Evolutionary conservation across 768 basidiomycete species (phyloP).

Genomic region (Russula olivacea): DNA sequence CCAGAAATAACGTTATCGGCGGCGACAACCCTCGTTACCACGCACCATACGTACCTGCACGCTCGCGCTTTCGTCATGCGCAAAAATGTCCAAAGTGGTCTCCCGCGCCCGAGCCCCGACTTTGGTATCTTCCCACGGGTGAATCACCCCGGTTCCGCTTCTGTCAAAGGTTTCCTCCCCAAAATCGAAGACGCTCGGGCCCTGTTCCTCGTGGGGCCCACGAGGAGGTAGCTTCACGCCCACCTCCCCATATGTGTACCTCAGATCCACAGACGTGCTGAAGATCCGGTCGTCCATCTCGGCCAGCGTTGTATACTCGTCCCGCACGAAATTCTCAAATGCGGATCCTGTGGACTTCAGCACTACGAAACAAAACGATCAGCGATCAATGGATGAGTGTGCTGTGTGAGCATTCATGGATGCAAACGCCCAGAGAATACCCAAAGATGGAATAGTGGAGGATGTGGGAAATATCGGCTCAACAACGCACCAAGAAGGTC

Average conservation of each 20-base stretch:
- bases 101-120: conserved; percentile 48
- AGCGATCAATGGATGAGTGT: neutral
- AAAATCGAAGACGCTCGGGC: conserved; percentile 40
- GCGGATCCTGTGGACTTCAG: conserved; percentile 86
- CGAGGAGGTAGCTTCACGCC: conserved; percentile 34
- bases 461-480: neutral
- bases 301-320: conserved; percentile 83
- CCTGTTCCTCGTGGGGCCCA: conserved; percentile 24
- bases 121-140: conserved; percentile 54
- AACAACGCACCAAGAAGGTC: conserved; percentile 70
- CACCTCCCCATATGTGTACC: conserved; percentile 56
- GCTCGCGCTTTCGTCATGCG: conserved; percentile 82
- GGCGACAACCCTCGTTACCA: conserved; percentile 15
- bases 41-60: conserved; percentile 74
- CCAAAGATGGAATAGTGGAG: neutral
- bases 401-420: neutral
- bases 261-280: conserved; percentile 78
- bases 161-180: conserved; percentile 31
- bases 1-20: neutral
- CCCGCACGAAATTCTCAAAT: conserved; percentile 73
- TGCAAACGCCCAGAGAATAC: neutral
- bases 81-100: conserved; percentile 76
- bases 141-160: conserved; percentile 23
- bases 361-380: conserved; percentile 42
- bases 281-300: conserved; percentile 87